Conservation (phyloP, 208 protist genomes). For the Naegleria gruberi region DNA sequence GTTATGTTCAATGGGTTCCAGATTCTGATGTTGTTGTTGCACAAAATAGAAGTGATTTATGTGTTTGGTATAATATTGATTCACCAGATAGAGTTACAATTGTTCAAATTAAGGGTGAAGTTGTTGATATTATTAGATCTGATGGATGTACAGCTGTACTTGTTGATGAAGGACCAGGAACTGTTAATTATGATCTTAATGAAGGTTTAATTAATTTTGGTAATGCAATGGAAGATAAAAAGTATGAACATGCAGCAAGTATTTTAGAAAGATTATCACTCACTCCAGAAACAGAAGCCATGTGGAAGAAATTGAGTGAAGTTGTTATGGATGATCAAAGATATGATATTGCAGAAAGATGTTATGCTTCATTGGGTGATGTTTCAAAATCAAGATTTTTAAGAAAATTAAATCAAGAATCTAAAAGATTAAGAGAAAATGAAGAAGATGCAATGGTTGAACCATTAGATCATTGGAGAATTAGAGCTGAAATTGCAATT, state of each 20-base stretch:
- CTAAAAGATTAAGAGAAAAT: conserved; percentile 41
- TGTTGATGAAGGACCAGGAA: conserved; percentile 88
- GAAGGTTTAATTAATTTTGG: conserved; percentile 94
- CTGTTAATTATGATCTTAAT: conserved; percentile 82
- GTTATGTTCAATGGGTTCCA: conserved; percentile 95
- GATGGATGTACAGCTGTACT: conserved; percentile 88
- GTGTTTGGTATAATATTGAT: conserved; percentile 94
- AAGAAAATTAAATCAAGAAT: conserved; percentile 70
- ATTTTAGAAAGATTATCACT: conserved; percentile 71
- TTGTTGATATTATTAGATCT: conserved; percentile 86
- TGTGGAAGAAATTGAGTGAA: conserved; percentile 80
- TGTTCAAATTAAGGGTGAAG: conserved; percentile 89
- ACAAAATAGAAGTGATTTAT: conserved; percentile 86
- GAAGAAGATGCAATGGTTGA: conserved; percentile 27
- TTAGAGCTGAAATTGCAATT: conserved; percentile 69
- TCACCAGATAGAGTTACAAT: conserved; percentile 81
- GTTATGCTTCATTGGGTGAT: conserved; percentile 85
- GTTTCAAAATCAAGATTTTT: conserved; percentile 80
- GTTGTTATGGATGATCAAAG: conserved; percentile 72
- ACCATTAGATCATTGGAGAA: conserved; percentile 58
- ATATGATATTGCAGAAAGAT: conserved; percentile 82
- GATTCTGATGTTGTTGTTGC: conserved; percentile 94
- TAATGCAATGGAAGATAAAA: conserved; percentile 78
- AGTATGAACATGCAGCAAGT: conserved; percentile 75
- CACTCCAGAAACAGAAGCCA: conserved; percentile 76